These are phyloP conservation scores for Wickerhamomyces alni DNA, from an alignment of 805 yeast genomes.

Conservation along the genomic window DNA sequence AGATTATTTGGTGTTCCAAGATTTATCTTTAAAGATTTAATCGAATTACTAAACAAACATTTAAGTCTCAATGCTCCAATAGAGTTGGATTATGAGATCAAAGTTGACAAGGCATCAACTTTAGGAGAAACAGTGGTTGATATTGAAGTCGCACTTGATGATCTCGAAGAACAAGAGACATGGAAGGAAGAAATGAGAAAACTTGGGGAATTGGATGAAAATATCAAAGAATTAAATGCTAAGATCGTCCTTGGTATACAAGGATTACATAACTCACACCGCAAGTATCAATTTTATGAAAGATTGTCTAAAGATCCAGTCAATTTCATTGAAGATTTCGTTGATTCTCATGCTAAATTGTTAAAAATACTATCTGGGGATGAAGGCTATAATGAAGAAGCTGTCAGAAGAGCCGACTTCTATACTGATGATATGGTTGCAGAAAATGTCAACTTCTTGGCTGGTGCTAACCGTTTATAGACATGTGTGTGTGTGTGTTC, in stretches of 20 bases:
- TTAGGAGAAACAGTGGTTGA: slow-evolving; percentile 79
- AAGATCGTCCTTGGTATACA: slow-evolving; percentile 39
- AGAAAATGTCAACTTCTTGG: slow-evolving; percentile 72
- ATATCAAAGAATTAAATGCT: slow-evolving; percentile 27
- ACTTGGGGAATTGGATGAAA: slow-evolving; percentile 21
- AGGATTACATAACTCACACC: slow-evolving; percentile 42
- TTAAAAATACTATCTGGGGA: slow-evolving; percentile 85
- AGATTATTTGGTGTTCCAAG: slow-evolving; percentile 42
- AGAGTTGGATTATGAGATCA: slow-evolving; percentile 63
- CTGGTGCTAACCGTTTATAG: slow-evolving; percentile 41
- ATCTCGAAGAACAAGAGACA: slow-evolving; percentile 21
- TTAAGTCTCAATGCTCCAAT: slow-evolving; percentile 77
- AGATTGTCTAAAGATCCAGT: slow-evolving; percentile 75
- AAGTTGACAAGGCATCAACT: slow-evolving; percentile 71
- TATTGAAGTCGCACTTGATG: slow-evolving; percentile 49
- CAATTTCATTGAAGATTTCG: slow-evolving; percentile 64
- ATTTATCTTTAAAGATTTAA: slow-evolving; percentile 64
- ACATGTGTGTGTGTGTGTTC: too few relatives aligned
- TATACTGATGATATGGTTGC: slow-evolving; percentile 68
- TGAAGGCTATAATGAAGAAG: slow-evolving; percentile 83
- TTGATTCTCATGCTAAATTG: slow-evolving; percentile 76
- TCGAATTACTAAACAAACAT: slow-evolving; percentile 63
- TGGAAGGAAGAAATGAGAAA: slow-evolving; percentile 27
- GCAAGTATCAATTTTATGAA: slow-evolving; percentile 74
- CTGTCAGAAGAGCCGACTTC: slow-evolving; percentile 77